Evolutionary conservation across 805 yeast genomes (phyloP).

Genomic region (Maudiozyma bulderi): DNA sequence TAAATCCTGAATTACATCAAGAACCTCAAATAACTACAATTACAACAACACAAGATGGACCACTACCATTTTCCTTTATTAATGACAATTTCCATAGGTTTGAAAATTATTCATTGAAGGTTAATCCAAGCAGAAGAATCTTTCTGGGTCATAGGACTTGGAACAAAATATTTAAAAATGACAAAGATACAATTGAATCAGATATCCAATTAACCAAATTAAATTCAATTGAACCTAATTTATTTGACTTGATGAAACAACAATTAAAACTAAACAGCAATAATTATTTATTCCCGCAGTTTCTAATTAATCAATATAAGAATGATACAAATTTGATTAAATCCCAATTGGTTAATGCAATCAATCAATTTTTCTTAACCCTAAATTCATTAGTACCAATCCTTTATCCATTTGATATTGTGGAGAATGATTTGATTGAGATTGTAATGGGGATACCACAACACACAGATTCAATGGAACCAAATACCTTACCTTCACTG

Average conservation of each 20-base stretch:
- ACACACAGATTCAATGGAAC: conserved; percentile 8
- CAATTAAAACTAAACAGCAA: conserved; percentile 14
- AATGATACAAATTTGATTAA: conserved; percentile 6
- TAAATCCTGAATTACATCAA: not conserved
- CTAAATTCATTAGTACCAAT: conserved; percentile 20
- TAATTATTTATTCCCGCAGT: conserved; percentile 13
- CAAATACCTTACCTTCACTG: not conserved
- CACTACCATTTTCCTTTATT: conserved; percentile 13
- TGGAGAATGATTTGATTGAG: conserved; percentile 7
- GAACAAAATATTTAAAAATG: conserved; percentile 8
- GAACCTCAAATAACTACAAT: not conserved
- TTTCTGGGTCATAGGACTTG: conserved; percentile 23
- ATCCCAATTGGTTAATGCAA: conserved; percentile 5
- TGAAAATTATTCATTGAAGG: conserved; percentile 10
- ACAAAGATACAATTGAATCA: not conserved
- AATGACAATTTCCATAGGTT: conserved; percentile 22
- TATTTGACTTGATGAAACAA: conserved; percentile 6
- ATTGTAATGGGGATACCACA: not conserved
- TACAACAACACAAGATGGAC: not conserved
- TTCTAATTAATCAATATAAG: conserved; percentile 12
- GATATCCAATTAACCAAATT: not conserved
- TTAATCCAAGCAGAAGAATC: conserved; percentile 4
- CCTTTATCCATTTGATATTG: conserved; percentile 14
- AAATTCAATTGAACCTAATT: conserved; percentile 1
- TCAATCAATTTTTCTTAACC: conserved; percentile 9